Evolutionary conservation across 2,329 filamentous ascomycete species (phyloP).

Genomic region (Aspergillus melleus): DNA sequence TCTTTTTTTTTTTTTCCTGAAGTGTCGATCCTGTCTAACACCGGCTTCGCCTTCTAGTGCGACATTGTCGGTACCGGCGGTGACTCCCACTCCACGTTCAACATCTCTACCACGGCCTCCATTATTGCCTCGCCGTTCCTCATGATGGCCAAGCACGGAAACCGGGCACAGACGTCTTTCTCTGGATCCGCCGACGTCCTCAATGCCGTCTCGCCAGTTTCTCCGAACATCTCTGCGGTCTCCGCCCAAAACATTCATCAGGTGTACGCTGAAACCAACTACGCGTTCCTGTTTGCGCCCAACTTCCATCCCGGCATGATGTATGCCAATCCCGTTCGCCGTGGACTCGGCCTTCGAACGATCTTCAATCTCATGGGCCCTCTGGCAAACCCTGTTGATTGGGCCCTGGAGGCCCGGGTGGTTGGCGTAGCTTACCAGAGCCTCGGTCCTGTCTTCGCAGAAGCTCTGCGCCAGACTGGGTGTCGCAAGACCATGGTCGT

Average conservation of each 20-base stretch:
- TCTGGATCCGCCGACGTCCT: slow-evolving; percentile 94
- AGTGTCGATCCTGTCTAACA: slow-evolving; percentile 8
- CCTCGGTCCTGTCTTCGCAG: slow-evolving; percentile 84
- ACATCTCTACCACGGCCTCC: slow-evolving; percentile 92
- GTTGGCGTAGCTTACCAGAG: slow-evolving; percentile 89
- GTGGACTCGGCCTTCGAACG: slow-evolving; percentile 87
- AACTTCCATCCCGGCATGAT: slow-evolving; percentile 96
- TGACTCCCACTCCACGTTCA: slow-evolving; percentile 96
- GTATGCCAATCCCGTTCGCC: slow-evolving; percentile 80
- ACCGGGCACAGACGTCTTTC: slow-evolving; percentile 90
- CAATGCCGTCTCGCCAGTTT: slow-evolving; percentile 67
- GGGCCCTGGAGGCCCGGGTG: slow-evolving; percentile 80
- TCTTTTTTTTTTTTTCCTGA: too few species aligned
- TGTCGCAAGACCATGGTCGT: slow-evolving; percentile 83
- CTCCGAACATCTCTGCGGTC: slow-evolving; percentile 74
- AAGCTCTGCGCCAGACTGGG: slow-evolving; percentile 75
- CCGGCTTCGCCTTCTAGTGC: slow-evolving; percentile 50
- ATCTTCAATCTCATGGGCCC: slow-evolving; percentile 98
- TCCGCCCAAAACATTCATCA: slow-evolving; percentile 67
- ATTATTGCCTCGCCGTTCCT: slow-evolving; percentile 86
- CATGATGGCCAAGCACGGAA: slow-evolving; percentile 91
- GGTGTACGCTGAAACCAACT: slow-evolving; percentile 80
- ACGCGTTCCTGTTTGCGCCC: slow-evolving; percentile 92
- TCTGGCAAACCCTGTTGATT: slow-evolving; percentile 85
- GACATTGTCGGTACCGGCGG: slow-evolving; percentile 98